Base-by-base conservation (phyloP, 2,329 filamentous ascomycete genomes). In the Fusarium mexicanum region DNA sequence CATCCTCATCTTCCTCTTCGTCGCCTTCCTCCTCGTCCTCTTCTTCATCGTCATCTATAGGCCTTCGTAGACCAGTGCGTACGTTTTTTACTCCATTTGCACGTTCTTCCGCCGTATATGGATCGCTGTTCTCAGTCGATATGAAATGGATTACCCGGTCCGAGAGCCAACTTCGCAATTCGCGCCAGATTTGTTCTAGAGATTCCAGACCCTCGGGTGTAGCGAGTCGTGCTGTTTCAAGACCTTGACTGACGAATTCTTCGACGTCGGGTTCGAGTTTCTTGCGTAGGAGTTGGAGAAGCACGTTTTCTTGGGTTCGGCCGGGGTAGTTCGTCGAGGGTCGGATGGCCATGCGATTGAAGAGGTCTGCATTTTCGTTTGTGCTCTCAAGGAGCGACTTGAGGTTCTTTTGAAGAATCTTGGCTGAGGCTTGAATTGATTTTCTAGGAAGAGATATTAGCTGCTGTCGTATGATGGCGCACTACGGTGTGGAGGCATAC, bases 231-330 rank as follows among this genome's bases (percentile, higher is more conserved):
- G 85, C 85, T 35, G 85, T 84, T 66, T 85, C 85, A 41, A 89
- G 88, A 3, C 91, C 92, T 59, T 90, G 85, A 29, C 90, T 88
- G 33, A 96, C 91, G 84, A 92, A 91, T 64, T 91, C 90, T 79
- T 95, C 93, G 24, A 95, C 91, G 31, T 90, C 87, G 0, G 94
- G 93, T 75, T 96, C 94, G 55, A 95, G 87, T 80, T 96, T 96
- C 83, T 96, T 97, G 44, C 94, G 91, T 38, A 97, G 85, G 5
- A 97, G 86, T 76, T 92, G 89, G 33, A 89, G 86, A 3, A 96
- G 87, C 8, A 94, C 86, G 55, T 82, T 84, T 80, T 93, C 90
- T 67, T 94, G 91, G 10, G 88, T 91, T 76, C 88, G 91, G 43
- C 90, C 92, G 9, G 90, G 94, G 82, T 90, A 96, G 80, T 91